Evolutionary conservation across 176 grass and related monocot genomes (phyloP), one percentile per base, ranked within the genome.

Genomic region (Pontederia crassipes): DNA sequence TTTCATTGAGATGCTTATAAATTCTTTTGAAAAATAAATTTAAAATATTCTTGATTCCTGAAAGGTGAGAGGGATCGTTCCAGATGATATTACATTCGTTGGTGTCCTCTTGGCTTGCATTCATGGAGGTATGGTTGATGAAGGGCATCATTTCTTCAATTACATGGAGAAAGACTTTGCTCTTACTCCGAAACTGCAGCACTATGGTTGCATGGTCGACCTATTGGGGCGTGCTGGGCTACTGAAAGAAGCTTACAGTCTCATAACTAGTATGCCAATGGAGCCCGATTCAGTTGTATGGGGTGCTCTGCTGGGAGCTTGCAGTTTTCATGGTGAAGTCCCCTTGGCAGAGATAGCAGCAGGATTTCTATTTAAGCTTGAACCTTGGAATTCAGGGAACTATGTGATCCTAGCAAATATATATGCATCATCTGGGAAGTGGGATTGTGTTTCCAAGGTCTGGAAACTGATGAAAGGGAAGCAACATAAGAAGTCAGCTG

Each of bases 181-280:
- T 54, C 40, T 79, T 59, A 58, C 48, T 10, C 87, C 82, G 46
- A 76, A 83, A 82, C 66, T 90, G 45, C 76, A 90, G 68, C 87
- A 90, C 70, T 80, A 86, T 2, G 79, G 87, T 52, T 90, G 87
- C 73, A 80, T 82, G 76, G 76, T 90, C 48, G 82, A 90, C 70
- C 82, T 86, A 12, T 62, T 90, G 3, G 87, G 87, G 5, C 79
- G 87, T 64, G 76, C 82, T 57, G 82, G 82, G 40, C 73, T 71
- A 46, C 15, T 77, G n/a, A 69, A 74, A 64, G 82, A 90, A 77
- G 79, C 82, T 15, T 85, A 86, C 61, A 58, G 11, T 74, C 62
- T 90, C 29, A 77, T 90, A 56, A 61, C 18, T 45, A 77, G 57
- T 64, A 80, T 90, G 79, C 87, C 87, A 57, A 72, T 90, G 57